Base-by-base conservation (phyloP, 208 protist genomes). In the Phytomonas sp. region DNA sequence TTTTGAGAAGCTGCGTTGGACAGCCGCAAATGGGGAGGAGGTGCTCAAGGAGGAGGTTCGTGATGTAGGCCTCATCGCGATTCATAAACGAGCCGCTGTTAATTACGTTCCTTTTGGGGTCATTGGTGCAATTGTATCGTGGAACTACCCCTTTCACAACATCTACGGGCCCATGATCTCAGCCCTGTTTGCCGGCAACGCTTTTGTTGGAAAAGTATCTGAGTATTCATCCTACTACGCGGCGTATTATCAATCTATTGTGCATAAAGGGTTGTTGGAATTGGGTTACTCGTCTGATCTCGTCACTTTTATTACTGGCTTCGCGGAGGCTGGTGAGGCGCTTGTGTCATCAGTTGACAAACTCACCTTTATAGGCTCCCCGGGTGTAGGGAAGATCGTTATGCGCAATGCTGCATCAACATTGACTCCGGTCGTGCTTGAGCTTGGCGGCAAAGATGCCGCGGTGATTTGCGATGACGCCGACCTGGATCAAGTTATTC, bases 101-200 rank as follows among this genome's bases (percentile, higher is more conserved):
- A 82, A 81, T 67, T 96, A 95, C 76, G 80, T 92, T 17, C 93
- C 93, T 20, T 91, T 96, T 70, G 91, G 91, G 46, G 93, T 97
- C 70, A 88, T 98, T 73, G 93, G 91, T 63, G 92, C 88, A 37
- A 97, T 98, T 70, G 88, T 96, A 32, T 93, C 92, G 66, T 97
- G 89, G 90, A 99, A 99, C 81, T 99, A 98, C 80, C 96, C 97
- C 17, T 96, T 98, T 73, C 96, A 98, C 78, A 98, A 97, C 83
- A 91, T 97, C 70, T 93, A 91, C 73, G 90, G 88, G 29, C 91
- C 92, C 69, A 92, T 97, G 83, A 96, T 98, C 72, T 95, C 96
- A 43, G 93, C 93, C 46, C 81, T 98, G 40, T 98, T 97, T 60
- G 81, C 95, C 29, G 97, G 97, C 67, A 98, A 98, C 76, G 92